Base-by-base conservation (phyloP, 805 yeast genomes). In the Candida verbasci region DNA sequence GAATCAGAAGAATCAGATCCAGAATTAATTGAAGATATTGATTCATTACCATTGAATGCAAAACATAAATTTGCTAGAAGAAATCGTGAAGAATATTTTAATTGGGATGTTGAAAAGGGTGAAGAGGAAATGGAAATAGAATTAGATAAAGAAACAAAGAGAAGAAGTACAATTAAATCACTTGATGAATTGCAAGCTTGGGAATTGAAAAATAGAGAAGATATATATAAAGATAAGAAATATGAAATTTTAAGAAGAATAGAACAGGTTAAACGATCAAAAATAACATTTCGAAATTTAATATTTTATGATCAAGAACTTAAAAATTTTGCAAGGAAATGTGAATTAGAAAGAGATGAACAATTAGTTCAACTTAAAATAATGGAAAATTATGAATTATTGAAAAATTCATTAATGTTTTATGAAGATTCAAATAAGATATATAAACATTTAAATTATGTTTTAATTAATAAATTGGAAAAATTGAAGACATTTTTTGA, bases 401-500 rank as follows among this genome's bases (percentile, higher is more conserved):
- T 65, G 29, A 54, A 60, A 38, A 50, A 48, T 24, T 55, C 63
- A 8, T 44, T 56, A 26, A 41, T 43, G 4, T 65, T 62, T 39
- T 66, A 65, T 41, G 58, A 62, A 28, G 66, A 66, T 29, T 58
- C 68, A 9, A 60, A 65, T 43, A 52, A 53, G 29, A 47, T 46
- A 21, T 67, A 65, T 45, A 55, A 53, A 39, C 50, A 52, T 35
- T 52, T 60, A 49, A 62, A 57, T 38, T 28, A 40, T 15, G 38
- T 52, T 4, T 30, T 58, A 44, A 40, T 56, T 14, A 65, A 60
- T 45, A 66, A 65, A 43, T 51, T 68, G 24, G 55, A 55, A 32
- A 68, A 67, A 43, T 44, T 68, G 29, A 56, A 58, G 45, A 56
- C 60, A 40, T 67, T 66, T 39, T 54, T 68, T 26, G 64, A 60